Conservation (phyloP, 2,329 filamentous ascomycete genomes). For the Cytospora mali region DNA sequence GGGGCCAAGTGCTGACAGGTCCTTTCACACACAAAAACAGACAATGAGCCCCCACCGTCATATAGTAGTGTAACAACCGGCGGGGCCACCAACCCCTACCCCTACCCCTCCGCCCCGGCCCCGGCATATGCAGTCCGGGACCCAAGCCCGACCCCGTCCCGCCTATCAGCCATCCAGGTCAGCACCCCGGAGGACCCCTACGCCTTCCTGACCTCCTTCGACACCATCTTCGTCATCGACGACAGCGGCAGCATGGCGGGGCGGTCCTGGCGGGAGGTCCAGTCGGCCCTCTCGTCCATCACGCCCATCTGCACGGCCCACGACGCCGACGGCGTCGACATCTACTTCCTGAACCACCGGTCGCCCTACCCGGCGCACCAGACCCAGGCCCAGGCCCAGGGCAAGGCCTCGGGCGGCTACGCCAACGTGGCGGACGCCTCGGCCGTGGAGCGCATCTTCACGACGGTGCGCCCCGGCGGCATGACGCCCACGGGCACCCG, state of each 20-base stretch:
- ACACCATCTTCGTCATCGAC: slow-evolving; percentile 89
- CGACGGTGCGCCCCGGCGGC: slow-evolving; percentile 62
- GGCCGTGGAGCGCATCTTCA: slow-evolving; percentile 71
- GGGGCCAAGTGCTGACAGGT: neutral
- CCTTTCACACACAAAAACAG: slow-evolving; percentile 27
- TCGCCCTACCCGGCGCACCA: slow-evolving; percentile 42
- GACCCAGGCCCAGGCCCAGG: slow-evolving; percentile 38
- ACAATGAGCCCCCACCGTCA: slow-evolving; percentile 40
- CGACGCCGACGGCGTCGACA: slow-evolving; percentile 83
- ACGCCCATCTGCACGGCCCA: slow-evolving; percentile 78
- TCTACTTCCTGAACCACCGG: slow-evolving; percentile 84
- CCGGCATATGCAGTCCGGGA: slow-evolving; percentile 21
- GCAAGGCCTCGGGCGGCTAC: slow-evolving; percentile 57
- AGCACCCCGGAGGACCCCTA: slow-evolving; percentile 65
- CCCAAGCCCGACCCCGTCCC: slow-evolving; percentile 31
- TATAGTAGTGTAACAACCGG: slow-evolving; percentile 34
- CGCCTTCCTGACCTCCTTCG: slow-evolving; percentile 75
- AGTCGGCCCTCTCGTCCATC: slow-evolving; percentile 70
- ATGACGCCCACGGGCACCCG: slow-evolving; percentile 75
- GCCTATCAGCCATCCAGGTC: slow-evolving; percentile 35
- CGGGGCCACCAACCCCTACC: slow-evolving; percentile 23
- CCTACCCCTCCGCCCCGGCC: slow-evolving; percentile 20
- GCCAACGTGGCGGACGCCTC: slow-evolving; percentile 61
- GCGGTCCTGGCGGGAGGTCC: slow-evolving; percentile 74
- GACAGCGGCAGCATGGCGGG: slow-evolving; percentile 88